phyloP scores from a whole-genome alignment of 1,284 basidiomycete genomes.

The Hypsizygus ulmarius region DNA sequence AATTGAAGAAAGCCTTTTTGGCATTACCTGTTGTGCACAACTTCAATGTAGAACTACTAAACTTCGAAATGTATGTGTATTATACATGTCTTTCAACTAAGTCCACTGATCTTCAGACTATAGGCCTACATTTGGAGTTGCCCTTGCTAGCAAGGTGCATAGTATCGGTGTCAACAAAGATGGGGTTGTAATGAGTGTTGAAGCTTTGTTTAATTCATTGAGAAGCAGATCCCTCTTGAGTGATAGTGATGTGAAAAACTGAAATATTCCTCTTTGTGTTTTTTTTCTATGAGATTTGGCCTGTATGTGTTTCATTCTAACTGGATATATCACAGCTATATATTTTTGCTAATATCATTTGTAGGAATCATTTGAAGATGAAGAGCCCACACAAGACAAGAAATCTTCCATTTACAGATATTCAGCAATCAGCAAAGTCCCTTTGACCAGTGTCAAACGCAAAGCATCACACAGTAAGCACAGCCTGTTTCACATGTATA shows the following conservation, averaged over 20 bases:
- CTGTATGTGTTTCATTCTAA: neutral
- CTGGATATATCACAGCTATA: neutral
- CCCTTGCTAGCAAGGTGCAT: constrained; percentile 1
- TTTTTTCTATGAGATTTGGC: constrained; percentile 1
- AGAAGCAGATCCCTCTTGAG: neutral
- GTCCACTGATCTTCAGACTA: neutral
- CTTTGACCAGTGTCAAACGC: neutral
- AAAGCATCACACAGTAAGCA: neutral
- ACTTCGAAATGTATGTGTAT: constrained; percentile 9
- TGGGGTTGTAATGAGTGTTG: neutral
- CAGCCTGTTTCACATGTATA: neutral
- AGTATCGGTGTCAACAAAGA: neutral
- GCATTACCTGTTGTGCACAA: neutral
- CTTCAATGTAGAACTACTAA: neutral
- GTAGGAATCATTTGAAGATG: neutral
- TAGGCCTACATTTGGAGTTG: constrained; percentile 5
- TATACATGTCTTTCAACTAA: neutral
- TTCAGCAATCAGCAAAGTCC: no score
- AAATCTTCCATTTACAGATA: neutral
- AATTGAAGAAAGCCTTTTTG: constrained; percentile 7
- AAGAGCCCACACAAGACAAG: neutral
- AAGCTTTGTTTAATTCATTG: constrained; percentile 4
- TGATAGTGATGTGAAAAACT: constrained; percentile 1
- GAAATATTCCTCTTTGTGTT: constrained; percentile 1
- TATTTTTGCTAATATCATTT: neutral